Evolutionary conservation across 768 basidiomycete species (phyloP), one percentile per base, ranked within the genome.

Genomic region (Russula sp.): DNA sequence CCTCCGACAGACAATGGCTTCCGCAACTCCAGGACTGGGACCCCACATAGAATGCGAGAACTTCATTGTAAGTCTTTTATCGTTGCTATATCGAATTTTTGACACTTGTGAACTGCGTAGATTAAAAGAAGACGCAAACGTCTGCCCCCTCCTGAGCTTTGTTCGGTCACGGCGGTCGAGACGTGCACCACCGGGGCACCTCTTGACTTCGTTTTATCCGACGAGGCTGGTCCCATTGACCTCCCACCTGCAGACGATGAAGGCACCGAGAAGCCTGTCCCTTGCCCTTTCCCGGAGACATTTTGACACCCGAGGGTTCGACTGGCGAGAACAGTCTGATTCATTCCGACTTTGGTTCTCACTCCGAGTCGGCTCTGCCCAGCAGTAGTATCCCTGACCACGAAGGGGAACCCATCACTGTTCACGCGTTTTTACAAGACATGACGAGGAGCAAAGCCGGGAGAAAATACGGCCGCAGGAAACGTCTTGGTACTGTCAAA

Each of bases 81-180:
- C 14, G 8, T 61, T 34, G 51, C 5, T 22, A n/a, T n/a, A 28
- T 48, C 20, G 22, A 26, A 3, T 7, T n/a, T 14, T 44, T 34
- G 26, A 36, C 28, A 11, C 22, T 49, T 38, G n/a, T n/a, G 42
- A 44, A 11, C n/a, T 34, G 1, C 34, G 44, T 48, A 67, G 66
- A 65, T 67, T 18, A 67, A 51, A 54, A 52, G 46, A 36, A 64
- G 58, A 30, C 66, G 66, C 63, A 67, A 65, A 46, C 53, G 63
- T 42, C n/a, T 53, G 22, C 36, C 9, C n/a, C 51, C 20, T 30
- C 20, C 57, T 5, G 57, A 48, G 26, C 57, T 63, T 52, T 44
- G 30, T 40, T 7, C 16, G 38, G 38, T 40, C 38, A 40, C 38
- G 38, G 5, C 38, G 38, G 5, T 40, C 38, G 16, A 18, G 16